phyloP scores from a whole-genome alignment of 768 basidiomycete species.

The Amanita fuliginea region DNA sequence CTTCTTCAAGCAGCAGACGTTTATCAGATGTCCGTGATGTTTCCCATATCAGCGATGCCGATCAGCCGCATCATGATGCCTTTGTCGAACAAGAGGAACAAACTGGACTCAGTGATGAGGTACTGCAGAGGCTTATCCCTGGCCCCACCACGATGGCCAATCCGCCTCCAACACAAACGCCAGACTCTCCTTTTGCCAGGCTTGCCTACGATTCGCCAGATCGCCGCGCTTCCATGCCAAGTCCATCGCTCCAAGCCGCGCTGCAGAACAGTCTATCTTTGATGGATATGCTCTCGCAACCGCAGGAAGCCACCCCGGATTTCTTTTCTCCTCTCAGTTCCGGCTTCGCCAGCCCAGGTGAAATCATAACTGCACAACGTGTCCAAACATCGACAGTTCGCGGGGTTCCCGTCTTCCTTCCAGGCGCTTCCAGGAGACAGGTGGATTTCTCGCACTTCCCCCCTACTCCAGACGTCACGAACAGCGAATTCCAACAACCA shows the following conservation, averaged over 20 bases:
- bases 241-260: neutral
- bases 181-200: constrained; percentile 11
- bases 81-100: neutral
- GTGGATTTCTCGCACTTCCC: constrained; percentile 26
- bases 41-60: neutral
- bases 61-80: neutral
- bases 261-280: neutral
- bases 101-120: constrained; percentile 11
- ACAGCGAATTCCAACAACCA: constrained; percentile 14
- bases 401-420: constrained; percentile 25
- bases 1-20: neutral
- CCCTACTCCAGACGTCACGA: constrained; percentile 21
- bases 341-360: constrained; percentile 17
- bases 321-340: neutral
- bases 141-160: constrained; percentile 3
- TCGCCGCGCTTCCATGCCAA: neutral
- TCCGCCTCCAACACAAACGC: constrained; percentile 5
- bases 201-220: constrained; percentile 12
- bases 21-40: constrained; percentile 1
- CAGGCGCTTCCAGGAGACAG: constrained; percentile 15
- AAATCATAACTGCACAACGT: constrained; percentile 24
- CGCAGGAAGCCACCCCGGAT: neutral
- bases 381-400: constrained; percentile 25
- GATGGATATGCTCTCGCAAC: neutral
- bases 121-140: neutral